These are phyloP conservation scores for Triangularia verruculosa DNA, from an alignment of 2,329 filamentous ascomycete genomes.

Conservation along the genomic window DNA sequence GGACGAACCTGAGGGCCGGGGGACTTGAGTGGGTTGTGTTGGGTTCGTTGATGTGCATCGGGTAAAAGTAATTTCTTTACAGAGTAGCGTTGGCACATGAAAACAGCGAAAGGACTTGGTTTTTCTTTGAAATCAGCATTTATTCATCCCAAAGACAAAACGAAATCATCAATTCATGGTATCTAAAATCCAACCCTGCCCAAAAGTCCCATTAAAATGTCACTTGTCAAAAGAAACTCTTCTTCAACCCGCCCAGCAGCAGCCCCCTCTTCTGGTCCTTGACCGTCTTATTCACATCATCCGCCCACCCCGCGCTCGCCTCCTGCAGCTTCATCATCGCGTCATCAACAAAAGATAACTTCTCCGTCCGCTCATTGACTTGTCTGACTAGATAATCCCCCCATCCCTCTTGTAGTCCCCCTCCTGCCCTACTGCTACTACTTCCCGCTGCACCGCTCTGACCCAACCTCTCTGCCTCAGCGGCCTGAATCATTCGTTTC, in stretches of 20 bases:
- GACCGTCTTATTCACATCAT: constrained; percentile 85
- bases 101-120: no score
- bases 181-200: not conserved
- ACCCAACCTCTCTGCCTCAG: constrained; percentile 66
- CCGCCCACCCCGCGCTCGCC: constrained; percentile 77
- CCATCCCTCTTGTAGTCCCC: constrained; percentile 57
- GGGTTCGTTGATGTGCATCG: no score
- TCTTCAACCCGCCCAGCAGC: constrained; percentile 66
- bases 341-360: constrained; percentile 77
- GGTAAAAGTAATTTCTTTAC: no score
- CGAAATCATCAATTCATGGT: not conserved
- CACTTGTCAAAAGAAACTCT: constrained; percentile 52
- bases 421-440: constrained; percentile 17
- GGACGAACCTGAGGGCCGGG: no score
- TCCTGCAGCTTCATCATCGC: constrained; percentile 79
- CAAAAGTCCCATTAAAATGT: not conserved
- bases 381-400: constrained; percentile 81
- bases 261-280: constrained; percentile 83
- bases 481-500: constrained; percentile 81
- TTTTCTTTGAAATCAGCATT: no score
- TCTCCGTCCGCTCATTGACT: constrained; percentile 87
- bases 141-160: not conserved
- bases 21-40: no score
- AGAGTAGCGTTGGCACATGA: no score
- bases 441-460: constrained; percentile 23